A percentile compares a stretch with the other conserved stretches of the same genome.
phyloP scores from a whole-genome alignment of 129 eudicot genomes.

The Helianthus annuus region HanXRQr2.0-SUNRISE NC_035438.2:131825409-131825908 shows the following conservation, averaged over 20 bases:
- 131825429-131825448: too few relatives aligned
- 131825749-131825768: not conserved
- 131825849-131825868: too few relatives aligned
- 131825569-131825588: constrained; percentile 24
- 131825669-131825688: constrained; percentile 53
- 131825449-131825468: too few relatives aligned
- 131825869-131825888: too few relatives aligned
- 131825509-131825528: constrained; percentile 1
- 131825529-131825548: constrained; percentile 58
- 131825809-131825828: not conserved
- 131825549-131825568: constrained; percentile 49
- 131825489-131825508: constrained; percentile 6
- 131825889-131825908: too few relatives aligned
- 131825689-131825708: constrained; percentile 48
- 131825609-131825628: constrained; percentile 87
- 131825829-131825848: too few relatives aligned
- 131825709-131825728: constrained; percentile 67
- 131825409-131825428: too few relatives aligned
- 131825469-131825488: constrained; percentile 4
- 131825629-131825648: constrained; percentile 70
- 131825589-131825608: constrained; percentile 49
- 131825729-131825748: not conserved
- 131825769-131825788: constrained; percentile 13
- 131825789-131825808: constrained; percentile 1
- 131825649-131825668: constrained; percentile 60